Evolutionary conservation across 768 basidiomycete species (phyloP).

Genomic region (Trametes meyenii): DNA sequence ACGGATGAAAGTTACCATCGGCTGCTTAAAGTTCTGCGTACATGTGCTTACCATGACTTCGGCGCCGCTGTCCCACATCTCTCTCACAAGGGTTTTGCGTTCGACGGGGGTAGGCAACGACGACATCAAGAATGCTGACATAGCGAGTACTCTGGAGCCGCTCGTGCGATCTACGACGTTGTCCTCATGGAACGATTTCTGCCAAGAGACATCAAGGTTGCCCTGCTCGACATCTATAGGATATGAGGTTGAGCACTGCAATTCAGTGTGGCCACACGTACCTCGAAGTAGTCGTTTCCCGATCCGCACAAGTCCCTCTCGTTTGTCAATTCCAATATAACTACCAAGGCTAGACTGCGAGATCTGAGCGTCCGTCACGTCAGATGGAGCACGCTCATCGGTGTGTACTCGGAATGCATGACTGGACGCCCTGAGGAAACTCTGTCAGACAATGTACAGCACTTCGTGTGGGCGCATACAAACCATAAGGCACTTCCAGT

Average conservation of each 20-base stretch:
- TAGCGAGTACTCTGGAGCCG: slow-evolving; percentile 59
- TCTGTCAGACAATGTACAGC: slow-evolving; percentile 16
- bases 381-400: slow-evolving; percentile 16
- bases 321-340: slow-evolving; percentile 79
- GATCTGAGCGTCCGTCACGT: slow-evolving; percentile 40
- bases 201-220: slow-evolving; percentile 51
- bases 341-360: slow-evolving; percentile 54
- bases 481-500: slow-evolving; percentile 87
- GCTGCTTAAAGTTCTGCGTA: not conserved
- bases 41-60: slow-evolving; percentile 63
- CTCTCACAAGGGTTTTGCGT: slow-evolving; percentile 68
- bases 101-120: slow-evolving; percentile 62
- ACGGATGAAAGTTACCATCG: not conserved
- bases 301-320: slow-evolving; percentile 67
- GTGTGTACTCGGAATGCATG: slow-evolving; percentile 58
- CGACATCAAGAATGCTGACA: slow-evolving; percentile 89
- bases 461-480: slow-evolving; percentile 8
- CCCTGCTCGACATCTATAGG: slow-evolving; percentile 52
- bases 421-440: slow-evolving; percentile 58
- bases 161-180: slow-evolving; percentile 44
- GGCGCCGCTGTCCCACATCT: slow-evolving; percentile 93
- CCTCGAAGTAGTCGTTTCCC: slow-evolving; percentile 65
- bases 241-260: slow-evolving; percentile 16
- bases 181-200: slow-evolving; percentile 56
- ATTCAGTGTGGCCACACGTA: slow-evolving; percentile 31